phyloP scores from a whole-genome alignment of 2,329 filamentous ascomycete species.

The Stagonosporopsis tanaceti region DNA sequence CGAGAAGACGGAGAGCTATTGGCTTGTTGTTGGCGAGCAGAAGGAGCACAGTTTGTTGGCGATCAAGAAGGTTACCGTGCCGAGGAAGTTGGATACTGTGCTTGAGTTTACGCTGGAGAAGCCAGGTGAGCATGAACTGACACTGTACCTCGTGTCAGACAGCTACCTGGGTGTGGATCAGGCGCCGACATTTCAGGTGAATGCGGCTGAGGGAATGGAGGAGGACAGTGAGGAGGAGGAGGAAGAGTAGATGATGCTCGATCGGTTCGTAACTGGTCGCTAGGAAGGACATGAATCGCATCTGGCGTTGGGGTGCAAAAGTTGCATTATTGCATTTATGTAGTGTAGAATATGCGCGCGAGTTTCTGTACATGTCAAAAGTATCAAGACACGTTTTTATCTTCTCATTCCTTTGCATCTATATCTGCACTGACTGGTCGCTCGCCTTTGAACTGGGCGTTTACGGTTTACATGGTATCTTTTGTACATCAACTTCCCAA shows the following conservation, averaged over 20 bases:
- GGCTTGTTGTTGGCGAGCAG: slow-evolving; percentile 95
- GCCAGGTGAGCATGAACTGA: slow-evolving; percentile 84
- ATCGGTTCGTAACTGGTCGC: neutral
- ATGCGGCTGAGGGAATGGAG: slow-evolving; percentile 91
- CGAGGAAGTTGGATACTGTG: slow-evolving; percentile 76
- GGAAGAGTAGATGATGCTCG: neutral
- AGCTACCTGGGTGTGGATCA: slow-evolving; percentile 97
- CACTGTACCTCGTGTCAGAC: slow-evolving; percentile 95
- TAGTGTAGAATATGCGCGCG: slow-evolving; percentile 1
- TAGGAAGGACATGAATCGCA: neutral
- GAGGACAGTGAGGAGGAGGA: slow-evolving; percentile 85
- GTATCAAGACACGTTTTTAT: neutral
- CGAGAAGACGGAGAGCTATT: slow-evolving; percentile 98
- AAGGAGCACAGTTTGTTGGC: slow-evolving; percentile 85
- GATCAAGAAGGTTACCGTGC: slow-evolving; percentile 93
- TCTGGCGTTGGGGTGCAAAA: neutral
- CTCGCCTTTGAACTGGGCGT: too few species aligned
- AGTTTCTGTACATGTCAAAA: slow-evolving; percentile 2
- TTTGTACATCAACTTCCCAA: too few species aligned
- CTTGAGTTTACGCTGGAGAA: slow-evolving; percentile 89
- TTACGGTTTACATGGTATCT: too few species aligned
- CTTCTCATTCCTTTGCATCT: neutral
- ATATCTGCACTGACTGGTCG: too few species aligned
- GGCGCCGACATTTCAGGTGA: slow-evolving; percentile 86
- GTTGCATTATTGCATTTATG: neutral